Evolutionary conservation across 73 alveolate species (phyloP).

Genomic region (Blepharisma stoltei): DNA sequence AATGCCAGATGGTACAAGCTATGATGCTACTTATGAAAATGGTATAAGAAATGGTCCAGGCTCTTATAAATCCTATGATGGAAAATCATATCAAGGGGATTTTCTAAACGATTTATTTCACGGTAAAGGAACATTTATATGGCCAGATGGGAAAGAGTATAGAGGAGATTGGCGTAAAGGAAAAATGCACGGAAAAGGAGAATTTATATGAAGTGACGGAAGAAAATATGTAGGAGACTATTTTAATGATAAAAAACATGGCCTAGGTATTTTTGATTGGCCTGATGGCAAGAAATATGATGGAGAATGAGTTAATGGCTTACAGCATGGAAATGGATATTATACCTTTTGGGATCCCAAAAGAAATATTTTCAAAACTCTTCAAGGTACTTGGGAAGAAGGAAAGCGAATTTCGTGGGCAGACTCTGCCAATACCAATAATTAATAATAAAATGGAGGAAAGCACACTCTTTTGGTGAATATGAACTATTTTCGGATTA

Average conservation of each 20-base stretch:
- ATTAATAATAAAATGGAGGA: too few species aligned
- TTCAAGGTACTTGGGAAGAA: too few species aligned
- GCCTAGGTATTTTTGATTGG: conserved; percentile 57
- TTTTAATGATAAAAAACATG: conserved; percentile 24
- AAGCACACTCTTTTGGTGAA: background rate
- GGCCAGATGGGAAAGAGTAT: conserved; percentile 50
- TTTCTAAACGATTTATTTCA: conserved; percentile 35
- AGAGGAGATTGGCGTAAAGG: conserved; percentile 29
- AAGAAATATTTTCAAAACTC: too few species aligned
- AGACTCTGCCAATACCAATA: too few species aligned
- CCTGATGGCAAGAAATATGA: conserved; percentile 77
- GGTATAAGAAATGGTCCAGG: conserved; percentile 50
- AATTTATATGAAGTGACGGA: conserved; percentile 39
- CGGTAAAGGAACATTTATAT: conserved; percentile 40
- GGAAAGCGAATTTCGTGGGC: too few species aligned
- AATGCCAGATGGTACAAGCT: conserved; percentile 28
- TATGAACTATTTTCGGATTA: background rate
- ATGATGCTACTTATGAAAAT: conserved; percentile 34
- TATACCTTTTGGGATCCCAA: too few species aligned
- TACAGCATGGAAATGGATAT: conserved; percentile 79
- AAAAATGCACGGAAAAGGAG: conserved; percentile 38
- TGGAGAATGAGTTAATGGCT: conserved; percentile 80
- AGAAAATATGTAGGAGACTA: conserved; percentile 43
- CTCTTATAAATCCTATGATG: conserved; percentile 48
- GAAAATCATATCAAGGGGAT: conserved; percentile 50